Conservation (phyloP, 352 stramenopile genomes). For the Globisporangium camurandrum region DNA sequence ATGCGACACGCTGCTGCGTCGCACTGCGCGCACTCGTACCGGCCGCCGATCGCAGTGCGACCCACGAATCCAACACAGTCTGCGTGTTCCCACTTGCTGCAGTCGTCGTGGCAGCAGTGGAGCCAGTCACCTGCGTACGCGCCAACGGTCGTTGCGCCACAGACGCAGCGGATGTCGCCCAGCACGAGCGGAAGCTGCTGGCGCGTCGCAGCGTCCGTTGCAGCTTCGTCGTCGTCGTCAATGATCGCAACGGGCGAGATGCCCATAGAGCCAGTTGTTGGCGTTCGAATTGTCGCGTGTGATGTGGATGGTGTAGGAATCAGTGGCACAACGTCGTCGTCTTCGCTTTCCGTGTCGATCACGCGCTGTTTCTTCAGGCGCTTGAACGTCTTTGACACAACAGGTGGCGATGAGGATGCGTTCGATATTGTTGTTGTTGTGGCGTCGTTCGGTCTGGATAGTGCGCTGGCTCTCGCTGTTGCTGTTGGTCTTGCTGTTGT, state of each 20-base stretch:
- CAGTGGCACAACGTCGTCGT: conserved; percentile 1
- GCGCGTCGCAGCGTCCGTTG: conserved; percentile 11
- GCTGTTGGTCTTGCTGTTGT: neutral
- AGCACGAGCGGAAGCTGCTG: conserved; percentile 10
- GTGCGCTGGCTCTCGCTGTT: neutral
- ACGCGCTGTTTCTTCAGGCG: conserved; percentile 4
- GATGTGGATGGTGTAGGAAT: neutral
- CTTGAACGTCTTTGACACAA: conserved; percentile 9
- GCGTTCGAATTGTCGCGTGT: too few relatives aligned
- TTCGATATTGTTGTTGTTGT: neutral
- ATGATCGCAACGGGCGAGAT: neutral
- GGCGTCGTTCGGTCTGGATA: neutral
- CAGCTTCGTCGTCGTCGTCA: conserved; percentile 43
- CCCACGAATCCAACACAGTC: conserved; percentile 57
- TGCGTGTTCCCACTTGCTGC: conserved; percentile 58
- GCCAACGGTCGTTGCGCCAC: conserved; percentile 33
- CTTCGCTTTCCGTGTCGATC: conserved; percentile 4
- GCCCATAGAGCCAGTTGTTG: neutral
- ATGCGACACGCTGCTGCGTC: conserved; percentile 23
- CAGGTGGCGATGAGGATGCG: too few relatives aligned
- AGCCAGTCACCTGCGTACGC: conserved; percentile 59
- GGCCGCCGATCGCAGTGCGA: conserved; percentile 11
- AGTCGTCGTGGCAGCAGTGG: conserved; percentile 59
- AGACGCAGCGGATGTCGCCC: conserved; percentile 51
- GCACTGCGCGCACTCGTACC: conserved; percentile 47